Base-by-base conservation (phyloP, 129 eudicot genomes). In the Kitagawia praeruptora region DNA sequence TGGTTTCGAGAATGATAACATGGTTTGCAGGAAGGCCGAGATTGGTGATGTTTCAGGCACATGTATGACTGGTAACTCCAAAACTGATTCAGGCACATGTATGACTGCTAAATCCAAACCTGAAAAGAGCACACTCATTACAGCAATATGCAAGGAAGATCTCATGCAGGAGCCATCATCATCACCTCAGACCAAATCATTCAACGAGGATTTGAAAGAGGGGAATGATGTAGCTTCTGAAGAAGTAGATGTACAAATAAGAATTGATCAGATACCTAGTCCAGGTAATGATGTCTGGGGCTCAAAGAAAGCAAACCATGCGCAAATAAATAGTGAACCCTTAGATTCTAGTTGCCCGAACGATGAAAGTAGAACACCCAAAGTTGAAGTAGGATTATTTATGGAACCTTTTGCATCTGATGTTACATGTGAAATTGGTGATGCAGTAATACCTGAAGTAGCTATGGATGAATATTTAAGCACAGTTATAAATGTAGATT, bases 211-310 rank as follows among this genome's bases (percentile, higher is more conserved):
- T 31, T 45, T 75, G 27, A 81, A 85, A 74, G 90, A 89, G 75
- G 92, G 83, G 81, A 91, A 86, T 85, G 92, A 85, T 73, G 87
- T 80, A 69, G 82, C 87, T 45, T 79, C 86, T 44, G 86, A 83
- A 81, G 87, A 89, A 42, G 81, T 85, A 46, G 82, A 84, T 64
- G 82, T 75, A 41, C 78, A 85, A 70, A 79, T 86, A 27, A 79
- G 80, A 48, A 74, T 54, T 58, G 92, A 81, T 77, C 84, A 82
- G 76, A 42, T 85, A 61, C 86, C 58, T 84, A 78, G 83, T 82
- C 82, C 80, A 70, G 76, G 76, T 76, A 74, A 69, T 71, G 37
- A 80, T 75, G 73, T 74, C 49, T 79, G 79, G 44, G 58, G 76
- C 58, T 76, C 11, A 12, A 3, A 9, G 23, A 61, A 51, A 49